Evolutionary conservation across 768 basidiomycete species (phyloP).

Genomic region (Termitomyces sp.): DNA sequence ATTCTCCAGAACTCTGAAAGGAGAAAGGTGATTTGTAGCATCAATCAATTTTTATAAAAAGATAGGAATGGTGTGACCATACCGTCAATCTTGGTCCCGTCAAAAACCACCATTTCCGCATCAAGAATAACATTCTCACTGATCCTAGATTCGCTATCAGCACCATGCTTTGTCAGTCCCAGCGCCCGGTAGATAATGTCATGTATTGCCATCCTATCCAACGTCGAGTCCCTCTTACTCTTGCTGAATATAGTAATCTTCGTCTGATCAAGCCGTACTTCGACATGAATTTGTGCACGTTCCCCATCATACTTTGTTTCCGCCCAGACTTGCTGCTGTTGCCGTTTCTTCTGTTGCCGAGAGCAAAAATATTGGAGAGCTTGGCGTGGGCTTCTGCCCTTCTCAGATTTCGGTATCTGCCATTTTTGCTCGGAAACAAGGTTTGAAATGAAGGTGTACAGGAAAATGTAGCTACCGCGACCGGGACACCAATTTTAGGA

Average conservation of each 20-base stretch:
- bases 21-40: neutral
- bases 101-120: constrained; percentile 89
- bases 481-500: constrained; percentile 55
- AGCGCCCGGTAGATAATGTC: constrained; percentile 58
- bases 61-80: constrained; percentile 14
- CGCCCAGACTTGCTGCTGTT: constrained; percentile 56
- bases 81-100: constrained; percentile 73
- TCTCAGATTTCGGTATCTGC: constrained; percentile 80
- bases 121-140: constrained; percentile 54
- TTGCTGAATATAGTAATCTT: constrained; percentile 83
- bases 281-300: constrained; percentile 88
- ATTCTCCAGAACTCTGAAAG: constrained; percentile 76
- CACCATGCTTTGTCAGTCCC: constrained; percentile 28
- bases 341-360: constrained; percentile 15
- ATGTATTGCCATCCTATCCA: constrained; percentile 68
- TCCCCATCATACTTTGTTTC: constrained; percentile 97
- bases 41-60: neutral
- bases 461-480: constrained; percentile 43
- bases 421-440: neutral
- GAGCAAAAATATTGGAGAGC: constrained; percentile 43
- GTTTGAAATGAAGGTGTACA: neutral
- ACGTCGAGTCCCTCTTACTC: constrained; percentile 78
- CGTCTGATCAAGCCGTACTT: constrained; percentile 38
- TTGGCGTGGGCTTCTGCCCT: constrained; percentile 60
- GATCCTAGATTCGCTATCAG: constrained; percentile 16